Evolutionary conservation across 2,329 filamentous ascomycete species (phyloP).

Genomic region (Davidsoniella neocaledoniae): DNA sequence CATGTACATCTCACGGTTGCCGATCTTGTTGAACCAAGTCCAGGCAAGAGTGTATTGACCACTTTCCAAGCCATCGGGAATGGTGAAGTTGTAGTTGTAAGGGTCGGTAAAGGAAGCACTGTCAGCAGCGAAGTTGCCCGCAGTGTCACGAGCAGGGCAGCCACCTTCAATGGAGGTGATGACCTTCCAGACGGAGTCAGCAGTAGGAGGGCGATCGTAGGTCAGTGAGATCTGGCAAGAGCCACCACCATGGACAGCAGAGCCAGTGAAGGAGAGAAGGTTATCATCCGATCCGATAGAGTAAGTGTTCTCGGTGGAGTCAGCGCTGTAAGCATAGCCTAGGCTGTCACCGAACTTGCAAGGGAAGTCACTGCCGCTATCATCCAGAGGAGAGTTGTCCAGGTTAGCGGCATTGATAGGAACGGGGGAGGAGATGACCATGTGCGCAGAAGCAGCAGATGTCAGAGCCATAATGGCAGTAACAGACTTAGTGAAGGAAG

Average conservation of each 20-base stretch:
- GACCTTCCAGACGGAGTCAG: constrained; percentile 62
- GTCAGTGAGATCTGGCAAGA: constrained; percentile 83
- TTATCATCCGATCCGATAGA: constrained; percentile 41
- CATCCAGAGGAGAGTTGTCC: constrained; percentile 47
- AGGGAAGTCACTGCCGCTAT: constrained; percentile 53
- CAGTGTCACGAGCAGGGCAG: constrained; percentile 47
- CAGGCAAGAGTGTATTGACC: constrained; percentile 74
- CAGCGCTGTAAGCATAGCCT: not conserved
- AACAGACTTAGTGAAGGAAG: constrained; percentile 25
- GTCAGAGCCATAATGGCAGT: constrained; percentile 36
- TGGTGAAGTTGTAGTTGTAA: constrained; percentile 48
- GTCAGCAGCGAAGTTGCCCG: constrained; percentile 38
- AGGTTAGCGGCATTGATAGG: constrained; percentile 34
- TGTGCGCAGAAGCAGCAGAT: constrained; percentile 51
- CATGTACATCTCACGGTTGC: constrained; percentile 96
- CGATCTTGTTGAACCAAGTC: constrained; percentile 89
- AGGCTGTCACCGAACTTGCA: constrained; percentile 49
- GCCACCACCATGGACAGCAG: constrained; percentile 74
- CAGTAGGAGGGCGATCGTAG: constrained; percentile 53
- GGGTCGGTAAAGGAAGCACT: constrained; percentile 28
- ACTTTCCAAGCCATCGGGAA: constrained; percentile 53
- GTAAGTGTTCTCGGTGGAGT: constrained; percentile 35
- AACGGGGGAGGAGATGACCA: constrained; percentile 51
- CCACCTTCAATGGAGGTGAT: constrained; percentile 79
- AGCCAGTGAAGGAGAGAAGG: constrained; percentile 48